These are phyloP conservation scores for Podaxis sp. DNA, from an alignment of 768 basidiomycete species.

Conservation along the genomic window DNA sequence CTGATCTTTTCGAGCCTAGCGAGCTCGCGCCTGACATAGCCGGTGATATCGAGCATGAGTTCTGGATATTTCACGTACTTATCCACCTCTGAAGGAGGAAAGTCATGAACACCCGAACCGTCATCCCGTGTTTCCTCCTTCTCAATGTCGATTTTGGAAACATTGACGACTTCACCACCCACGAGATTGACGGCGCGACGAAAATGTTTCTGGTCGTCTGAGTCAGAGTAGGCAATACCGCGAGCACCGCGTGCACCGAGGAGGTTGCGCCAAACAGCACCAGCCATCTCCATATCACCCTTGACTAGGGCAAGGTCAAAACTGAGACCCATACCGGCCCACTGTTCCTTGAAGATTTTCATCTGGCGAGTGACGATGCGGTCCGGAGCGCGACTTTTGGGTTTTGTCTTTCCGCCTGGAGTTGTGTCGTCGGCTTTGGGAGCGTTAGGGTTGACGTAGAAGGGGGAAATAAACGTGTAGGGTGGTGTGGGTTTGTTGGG, in stretches of 20 bases:
- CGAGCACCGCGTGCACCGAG: conserved; percentile 81
- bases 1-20: conserved; percentile 56
- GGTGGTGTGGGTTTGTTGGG: conserved; percentile 35
- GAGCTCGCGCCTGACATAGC: conserved; percentile 72
- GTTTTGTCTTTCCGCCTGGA: conserved; percentile 18
- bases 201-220: conserved; percentile 32
- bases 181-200: conserved; percentile 69
- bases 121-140: conserved; percentile 64
- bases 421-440: conserved; percentile 14
- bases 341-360: conserved; percentile 91
- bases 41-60: conserved; percentile 67
- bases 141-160: conserved; percentile 54
- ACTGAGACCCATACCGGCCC: conserved; percentile 77
- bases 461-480: conserved; percentile 44
- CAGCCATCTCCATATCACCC: conserved; percentile 82
- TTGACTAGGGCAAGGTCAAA: conserved; percentile 76
- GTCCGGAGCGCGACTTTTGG: conserved; percentile 57
- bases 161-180: conserved; percentile 60
- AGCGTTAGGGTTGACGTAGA: conserved; percentile 48
- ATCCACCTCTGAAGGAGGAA: conserved; percentile 53
- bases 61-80: conserved; percentile 74
- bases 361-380: conserved; percentile 81
- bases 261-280: conserved; percentile 88
- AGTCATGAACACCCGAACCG: conserved; percentile 72
- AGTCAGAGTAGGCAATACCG: conserved; percentile 51